Evolutionary conservation across 306 rosid species (phyloP).

Genomic region (Quercus wislizeni): DNA sequence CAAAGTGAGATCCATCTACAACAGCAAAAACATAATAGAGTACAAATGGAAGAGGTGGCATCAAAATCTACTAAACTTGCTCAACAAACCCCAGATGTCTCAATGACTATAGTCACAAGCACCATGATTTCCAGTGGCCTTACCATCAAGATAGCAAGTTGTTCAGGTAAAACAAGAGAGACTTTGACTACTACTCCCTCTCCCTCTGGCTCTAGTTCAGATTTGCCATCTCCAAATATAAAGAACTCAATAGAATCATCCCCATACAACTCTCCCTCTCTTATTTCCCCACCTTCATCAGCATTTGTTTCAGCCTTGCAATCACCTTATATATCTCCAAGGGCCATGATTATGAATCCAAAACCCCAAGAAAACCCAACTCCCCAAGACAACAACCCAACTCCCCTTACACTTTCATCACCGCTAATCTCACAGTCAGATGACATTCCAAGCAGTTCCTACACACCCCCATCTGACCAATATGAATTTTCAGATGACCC

Average conservation of each 20-base stretch:
- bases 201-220: conserved; percentile 16
- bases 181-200: background rate
- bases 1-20: background rate
- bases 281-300: conserved; percentile 85
- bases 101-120: background rate
- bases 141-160: conserved; percentile 48
- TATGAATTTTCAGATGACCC: conserved; percentile 68
- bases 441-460: conserved; percentile 82
- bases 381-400: conserved; percentile 24
- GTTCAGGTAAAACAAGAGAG: conserved; percentile 19
- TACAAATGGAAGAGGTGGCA: conserved; percentile 30
- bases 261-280: conserved; percentile 66
- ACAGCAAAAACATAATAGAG: background rate
- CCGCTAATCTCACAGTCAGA: conserved; percentile 45
- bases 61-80: background rate
- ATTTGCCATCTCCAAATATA: conserved; percentile 45
- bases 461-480: conserved; percentile 86
- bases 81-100: background rate
- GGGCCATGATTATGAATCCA: conserved; percentile 40
- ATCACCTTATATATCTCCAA: conserved; percentile 87
- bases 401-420: conserved; percentile 24
- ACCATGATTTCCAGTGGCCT: conserved; percentile 40
- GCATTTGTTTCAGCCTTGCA: conserved; percentile 94
- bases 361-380: conserved; percentile 21
- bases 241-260: conserved; percentile 52